Evolutionary conservation across 148 eudicot species (phyloP), one percentile per base, ranked within the genome.

Genomic region (Silene uniflora): DNA sequence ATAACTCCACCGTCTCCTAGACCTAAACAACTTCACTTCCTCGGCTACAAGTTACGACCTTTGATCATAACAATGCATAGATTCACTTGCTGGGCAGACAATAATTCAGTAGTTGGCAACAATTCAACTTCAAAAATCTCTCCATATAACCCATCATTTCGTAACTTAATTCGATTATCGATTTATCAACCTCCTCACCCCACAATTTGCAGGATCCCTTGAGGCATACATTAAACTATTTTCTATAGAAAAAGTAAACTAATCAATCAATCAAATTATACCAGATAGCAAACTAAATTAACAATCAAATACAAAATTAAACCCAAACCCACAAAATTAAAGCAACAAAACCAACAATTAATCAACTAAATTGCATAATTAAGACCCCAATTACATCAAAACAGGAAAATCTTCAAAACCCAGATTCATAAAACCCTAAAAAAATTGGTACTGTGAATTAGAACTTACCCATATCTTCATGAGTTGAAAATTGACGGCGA

Each of bases 401-500:
- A 58, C 2, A 29, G 19, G 6, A 60, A 84, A 78, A 65, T 67
- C 47, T 22, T 10, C 22, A n/a, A 69, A 69, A 49, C 74, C 24
- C 18, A 71, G 27, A 56, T 6, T 46, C 14, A 39, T 54, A 23
- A 62, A 19, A 67, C 0, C 25, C 1, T 44, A 1, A 70, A 23
- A 42, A 7, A 13, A 54, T 0, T 44, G 5, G 4, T 32, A 32
- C 4, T 4, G 35, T 32, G 21, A 72, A n/a, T 18, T 2, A 13
- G 75, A 42, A 73, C 81, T 21, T 75, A 89, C 91, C 10, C 22
- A 89, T 86, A 81, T 87, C 91, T 69, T 89, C 89, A 0, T 79
- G 80, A 75, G 87, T 78, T 46, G 91, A 89, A 54, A 89, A 89
- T 54, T 89, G 89, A 80, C 91, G 89, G 52, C 86, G 89, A 18